These are phyloP conservation scores for Arabidopsis arenosa DNA, from an alignment of 345 rosid species.

Conservation along the genomic window DNA sequence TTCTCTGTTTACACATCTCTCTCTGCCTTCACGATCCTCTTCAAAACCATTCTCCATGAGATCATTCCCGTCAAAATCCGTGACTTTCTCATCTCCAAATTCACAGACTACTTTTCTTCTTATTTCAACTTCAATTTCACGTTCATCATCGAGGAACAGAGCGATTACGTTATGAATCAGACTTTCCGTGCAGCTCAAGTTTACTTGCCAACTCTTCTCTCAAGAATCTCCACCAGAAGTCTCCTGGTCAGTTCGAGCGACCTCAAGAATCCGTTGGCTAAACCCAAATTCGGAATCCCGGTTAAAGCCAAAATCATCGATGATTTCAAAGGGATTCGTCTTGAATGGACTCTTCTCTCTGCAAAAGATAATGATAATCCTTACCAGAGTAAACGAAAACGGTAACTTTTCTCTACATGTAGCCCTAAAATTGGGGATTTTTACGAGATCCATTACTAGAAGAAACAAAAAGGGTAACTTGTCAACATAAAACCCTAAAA, in stretches of 20 bases:
- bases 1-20: constrained; percentile 39
- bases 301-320: constrained; percentile 23
- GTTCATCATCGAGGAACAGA: constrained; percentile 31
- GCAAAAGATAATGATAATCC: not conserved
- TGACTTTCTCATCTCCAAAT: constrained; percentile 5
- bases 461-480: no score
- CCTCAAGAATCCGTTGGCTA: constrained; percentile 35
- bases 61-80: constrained; percentile 20
- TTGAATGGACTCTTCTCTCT: constrained; percentile 37
- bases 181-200: constrained; percentile 33
- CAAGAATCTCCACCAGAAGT: constrained; percentile 30
- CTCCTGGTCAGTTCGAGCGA: constrained; percentile 36
- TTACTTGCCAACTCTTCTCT: constrained; percentile 37
- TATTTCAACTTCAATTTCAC: constrained; percentile 30
- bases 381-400: not conserved
- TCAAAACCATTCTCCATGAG: constrained; percentile 32
- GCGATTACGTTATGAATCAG: constrained; percentile 28
- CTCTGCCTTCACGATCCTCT: constrained; percentile 31
- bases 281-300: constrained; percentile 29
- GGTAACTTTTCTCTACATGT: constrained; percentile 9
- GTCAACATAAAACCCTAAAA: no score
- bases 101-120: constrained; percentile 23
- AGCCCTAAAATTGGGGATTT: not conserved
- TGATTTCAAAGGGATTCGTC: constrained; percentile 29
- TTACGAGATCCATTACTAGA: no score